phyloP scores from a whole-genome alignment of 495 filamentous ascomycete genomes.

The Neurospora tetraspora region DNA sequence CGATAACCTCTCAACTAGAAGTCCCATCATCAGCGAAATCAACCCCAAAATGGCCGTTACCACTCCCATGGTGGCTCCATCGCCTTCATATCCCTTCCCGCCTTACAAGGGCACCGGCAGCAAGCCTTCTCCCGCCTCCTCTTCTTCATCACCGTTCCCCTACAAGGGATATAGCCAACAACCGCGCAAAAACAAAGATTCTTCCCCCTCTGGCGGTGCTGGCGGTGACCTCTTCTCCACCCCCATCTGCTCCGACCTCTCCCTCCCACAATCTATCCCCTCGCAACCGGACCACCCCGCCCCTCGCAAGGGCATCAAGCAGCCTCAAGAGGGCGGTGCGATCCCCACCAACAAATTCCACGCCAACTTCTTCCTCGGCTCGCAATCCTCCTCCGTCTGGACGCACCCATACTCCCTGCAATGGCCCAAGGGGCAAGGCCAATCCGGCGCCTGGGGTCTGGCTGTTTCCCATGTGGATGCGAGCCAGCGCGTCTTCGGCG shows the following conservation, averaged over 20 bases:
- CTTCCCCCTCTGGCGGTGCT: background rate
- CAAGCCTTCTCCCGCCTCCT: too few relatives aligned
- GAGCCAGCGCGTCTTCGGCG: constrained; percentile 53
- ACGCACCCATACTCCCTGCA: constrained; percentile 77
- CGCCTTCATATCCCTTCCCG: too few relatives aligned
- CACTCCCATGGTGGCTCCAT: background rate
- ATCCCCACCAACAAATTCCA: constrained; percentile 89
- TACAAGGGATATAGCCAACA: background rate
- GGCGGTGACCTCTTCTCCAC: constrained; percentile 35
- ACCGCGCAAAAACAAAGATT: background rate
- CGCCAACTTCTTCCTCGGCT: constrained; percentile 74
- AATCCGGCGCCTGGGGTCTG: constrained; percentile 63
- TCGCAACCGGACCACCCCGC: constrained; percentile 31
- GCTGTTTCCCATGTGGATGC: constrained; percentile 61
- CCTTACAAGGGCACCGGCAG: too few relatives aligned
- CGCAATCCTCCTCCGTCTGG: constrained; percentile 60
- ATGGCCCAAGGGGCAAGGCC: constrained; percentile 64
- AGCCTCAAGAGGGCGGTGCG: constrained; percentile 24
- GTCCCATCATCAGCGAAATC: too few relatives aligned
- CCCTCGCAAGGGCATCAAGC: constrained; percentile 27
- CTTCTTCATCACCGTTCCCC: background rate
- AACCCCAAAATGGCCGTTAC: background rate
- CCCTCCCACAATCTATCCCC: constrained; percentile 44
- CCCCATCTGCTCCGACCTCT: constrained; percentile 51
- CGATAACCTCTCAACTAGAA: background rate